Base-by-base conservation (phyloP, 768 basidiomycete genomes). In the Xerocomellus chrysenteron region DNA sequence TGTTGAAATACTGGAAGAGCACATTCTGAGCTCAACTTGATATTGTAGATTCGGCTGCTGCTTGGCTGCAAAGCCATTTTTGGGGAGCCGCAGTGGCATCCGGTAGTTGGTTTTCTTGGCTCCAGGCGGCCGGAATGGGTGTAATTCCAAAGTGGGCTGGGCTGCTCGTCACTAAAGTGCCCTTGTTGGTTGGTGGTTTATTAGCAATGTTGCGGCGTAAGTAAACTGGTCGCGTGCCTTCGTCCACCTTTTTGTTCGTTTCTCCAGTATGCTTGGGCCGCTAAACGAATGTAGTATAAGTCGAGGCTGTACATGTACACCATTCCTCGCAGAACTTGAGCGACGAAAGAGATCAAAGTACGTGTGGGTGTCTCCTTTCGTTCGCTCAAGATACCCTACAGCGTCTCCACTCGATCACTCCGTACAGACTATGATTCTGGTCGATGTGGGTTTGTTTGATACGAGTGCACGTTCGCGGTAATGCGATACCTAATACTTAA, bases 91-190 rank as follows among this genome's bases (percentile, higher is more conserved):
- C 49, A 5, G 53, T 65, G 9, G 9, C 21, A 21, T 0, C 60
- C 2, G 47, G 47, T 3, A 56, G 57, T 21, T 65, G 57, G 55
- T 65, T 65, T 35, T 17, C 64, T 17, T 24, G 10, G 16, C 55
- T 65, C 8, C 63, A 62, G 37, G 47, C 52, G n/a, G 64, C 60
- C 13, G 63, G 54, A 8, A 59, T 55, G 56, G 59, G 59, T 3
- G 14, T 2, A 13, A 24, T 51, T 1, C 63, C 63, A 0, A n/a
- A n/a, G 40, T 61, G 59, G 59, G 45, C 42, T 32, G 32, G 52
- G 10, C 21, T 21, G 21, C 7, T 41, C 12, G 44, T 37, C 43
- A 9, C 28, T 14, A 54, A 36, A 16, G 6, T 41, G 1, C 58
- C 54, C 11, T 1, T 32, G 1, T 9, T 50, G 21, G 1, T 42